These are phyloP conservation scores for Suillus placidus DNA, from an alignment of 768 basidiomycete species.

Conservation along the genomic window DNA sequence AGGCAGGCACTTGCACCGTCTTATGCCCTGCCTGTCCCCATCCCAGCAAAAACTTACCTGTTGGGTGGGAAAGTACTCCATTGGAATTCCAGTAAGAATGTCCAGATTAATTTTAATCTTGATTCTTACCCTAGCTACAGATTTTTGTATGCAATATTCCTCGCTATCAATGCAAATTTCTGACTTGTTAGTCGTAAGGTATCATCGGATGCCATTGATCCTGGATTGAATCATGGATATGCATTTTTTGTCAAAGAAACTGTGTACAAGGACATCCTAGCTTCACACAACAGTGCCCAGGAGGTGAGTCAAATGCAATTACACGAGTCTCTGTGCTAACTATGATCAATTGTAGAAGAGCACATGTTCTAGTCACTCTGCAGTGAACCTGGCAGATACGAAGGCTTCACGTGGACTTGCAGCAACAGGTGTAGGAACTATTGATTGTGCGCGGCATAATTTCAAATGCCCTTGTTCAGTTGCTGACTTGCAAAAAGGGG, in stretches of 20 bases:
- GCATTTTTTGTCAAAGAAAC: slow-evolving; percentile 31
- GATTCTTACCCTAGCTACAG: too few relatives aligned
- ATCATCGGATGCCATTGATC: slow-evolving; percentile 29
- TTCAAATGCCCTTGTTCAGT: slow-evolving; percentile 6
- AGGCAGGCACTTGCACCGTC: background rate
- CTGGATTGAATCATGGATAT: slow-evolving; percentile 27
- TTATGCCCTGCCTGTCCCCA: slow-evolving; percentile 14
- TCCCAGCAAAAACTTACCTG: slow-evolving; percentile 9
- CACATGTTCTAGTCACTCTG: too few relatives aligned
- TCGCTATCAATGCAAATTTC: slow-evolving; percentile 37
- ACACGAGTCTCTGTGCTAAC: background rate
- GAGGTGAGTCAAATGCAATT: background rate
- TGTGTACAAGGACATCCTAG: slow-evolving; percentile 20
- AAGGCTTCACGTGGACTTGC: too few relatives aligned
- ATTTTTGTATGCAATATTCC: slow-evolving; percentile 29
- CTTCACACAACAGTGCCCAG: slow-evolving; percentile 11
- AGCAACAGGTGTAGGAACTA: slow-evolving; percentile 12
- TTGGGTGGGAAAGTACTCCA: background rate
- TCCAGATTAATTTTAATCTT: too few relatives aligned
- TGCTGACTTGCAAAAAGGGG: slow-evolving; percentile 13
- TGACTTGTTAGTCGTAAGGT: slow-evolving; percentile 28
- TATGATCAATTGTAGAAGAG: slow-evolving; percentile 1
- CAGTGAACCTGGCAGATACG: too few relatives aligned
- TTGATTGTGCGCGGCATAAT: slow-evolving; percentile 10
- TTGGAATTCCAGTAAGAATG: background rate